phyloP scores from a whole-genome alignment of 2,329 filamentous ascomycete species.

The Phyllosticta paracitricarpa region DNA sequence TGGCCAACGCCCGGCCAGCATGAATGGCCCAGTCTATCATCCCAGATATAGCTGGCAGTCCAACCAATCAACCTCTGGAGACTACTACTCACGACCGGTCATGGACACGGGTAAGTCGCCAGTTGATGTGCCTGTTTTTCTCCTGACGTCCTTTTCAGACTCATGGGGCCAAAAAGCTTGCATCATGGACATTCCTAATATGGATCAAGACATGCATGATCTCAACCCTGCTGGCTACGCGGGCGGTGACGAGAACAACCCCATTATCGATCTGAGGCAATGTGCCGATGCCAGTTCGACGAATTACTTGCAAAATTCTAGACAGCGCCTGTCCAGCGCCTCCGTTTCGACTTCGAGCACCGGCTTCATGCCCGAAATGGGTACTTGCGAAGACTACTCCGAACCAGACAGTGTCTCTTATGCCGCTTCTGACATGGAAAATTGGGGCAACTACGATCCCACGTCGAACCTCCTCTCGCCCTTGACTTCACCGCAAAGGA shows the following conservation, averaged over 20 bases:
- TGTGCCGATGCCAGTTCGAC: constrained; percentile 23
- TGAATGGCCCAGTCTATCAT: background rate
- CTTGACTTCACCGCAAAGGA: constrained; percentile 60
- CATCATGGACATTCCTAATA: constrained; percentile 22
- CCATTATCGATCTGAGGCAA: constrained; percentile 31
- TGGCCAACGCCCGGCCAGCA: constrained; percentile 3
- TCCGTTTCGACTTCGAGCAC: constrained; percentile 61
- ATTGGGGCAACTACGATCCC: constrained; percentile 56
- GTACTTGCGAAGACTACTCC: constrained; percentile 62
- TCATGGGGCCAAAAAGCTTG: constrained; percentile 29
- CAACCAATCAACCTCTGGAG: constrained; percentile 17
- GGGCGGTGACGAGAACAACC: constrained; percentile 29
- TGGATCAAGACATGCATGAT: constrained; percentile 29
- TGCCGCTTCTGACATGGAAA: constrained; percentile 44
- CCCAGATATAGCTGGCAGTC: constrained; percentile 9
- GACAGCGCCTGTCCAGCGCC: constrained; percentile 59
- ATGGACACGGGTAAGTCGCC: constrained; percentile 28
- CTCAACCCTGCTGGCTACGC: constrained; percentile 27
- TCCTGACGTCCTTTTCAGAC: constrained; percentile 21
- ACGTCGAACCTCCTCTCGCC: constrained; percentile 63
- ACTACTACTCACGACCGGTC: constrained; percentile 22
- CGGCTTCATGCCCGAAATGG: constrained; percentile 52
- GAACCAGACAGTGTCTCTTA: constrained; percentile 60
- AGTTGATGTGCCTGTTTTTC: background rate
- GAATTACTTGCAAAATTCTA: constrained; percentile 37